phyloP scores from a whole-genome alignment of 2,329 filamentous ascomycete species.

The Sporothrix dimorphospora region DNA sequence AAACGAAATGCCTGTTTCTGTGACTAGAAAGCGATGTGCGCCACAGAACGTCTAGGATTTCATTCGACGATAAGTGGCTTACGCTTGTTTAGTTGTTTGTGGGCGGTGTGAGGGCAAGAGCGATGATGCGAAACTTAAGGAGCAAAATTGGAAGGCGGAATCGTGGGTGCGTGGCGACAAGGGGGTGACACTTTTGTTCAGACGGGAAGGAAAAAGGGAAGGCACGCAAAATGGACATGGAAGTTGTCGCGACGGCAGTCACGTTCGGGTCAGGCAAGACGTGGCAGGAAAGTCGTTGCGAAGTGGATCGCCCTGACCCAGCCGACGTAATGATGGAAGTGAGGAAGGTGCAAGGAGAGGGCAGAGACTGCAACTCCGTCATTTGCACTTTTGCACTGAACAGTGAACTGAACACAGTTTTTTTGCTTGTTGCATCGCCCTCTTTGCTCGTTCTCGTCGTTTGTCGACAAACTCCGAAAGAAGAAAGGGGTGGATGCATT shows the following conservation, averaged over 20 bases:
- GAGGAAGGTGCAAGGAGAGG: not conserved
- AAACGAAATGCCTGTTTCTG: not conserved
- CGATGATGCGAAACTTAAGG: not conserved
- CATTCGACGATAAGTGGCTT: not conserved
- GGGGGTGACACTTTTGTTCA: not conserved
- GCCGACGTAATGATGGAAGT: not conserved
- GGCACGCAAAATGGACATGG: not conserved
- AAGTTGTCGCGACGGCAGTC: not conserved
- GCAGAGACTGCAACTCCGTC: not conserved
- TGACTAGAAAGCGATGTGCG: not conserved
- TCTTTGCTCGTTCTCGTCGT: slow-evolving; percentile 18
- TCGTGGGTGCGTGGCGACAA: not conserved
- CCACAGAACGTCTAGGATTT: not conserved
- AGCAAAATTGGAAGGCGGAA: not conserved
- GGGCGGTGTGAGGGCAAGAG: not conserved
- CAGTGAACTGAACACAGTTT: not conserved
- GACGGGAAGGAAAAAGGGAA: not conserved
- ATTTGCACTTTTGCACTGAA: too few relatives aligned
- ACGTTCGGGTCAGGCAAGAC: not conserved
- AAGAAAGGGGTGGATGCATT: slow-evolving; percentile 21
- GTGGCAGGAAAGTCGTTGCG: not conserved
- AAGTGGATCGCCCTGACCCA: slow-evolving; percentile 7
- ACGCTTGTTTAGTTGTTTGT: not conserved
- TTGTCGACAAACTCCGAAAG: slow-evolving; percentile 27
- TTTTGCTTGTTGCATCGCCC: not conserved